Conservation (phyloP, 768 basidiomycete species). For the Coprinopsis cinerea region DNA sequence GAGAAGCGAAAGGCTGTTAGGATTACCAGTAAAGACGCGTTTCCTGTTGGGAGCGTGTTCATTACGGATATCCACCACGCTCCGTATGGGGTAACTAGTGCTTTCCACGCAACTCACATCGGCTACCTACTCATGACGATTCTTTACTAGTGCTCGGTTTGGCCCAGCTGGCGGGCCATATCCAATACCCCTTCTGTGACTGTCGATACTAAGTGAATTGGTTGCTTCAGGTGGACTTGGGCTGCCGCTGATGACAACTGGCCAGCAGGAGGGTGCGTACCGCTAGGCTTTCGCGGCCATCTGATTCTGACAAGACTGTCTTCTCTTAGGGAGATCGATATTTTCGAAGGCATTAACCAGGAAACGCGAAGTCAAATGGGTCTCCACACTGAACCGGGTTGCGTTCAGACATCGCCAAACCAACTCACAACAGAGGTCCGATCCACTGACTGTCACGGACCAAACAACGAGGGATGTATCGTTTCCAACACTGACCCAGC, state of each 20-base stretch:
- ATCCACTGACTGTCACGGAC: constrained; percentile 52
- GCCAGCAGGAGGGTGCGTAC: constrained; percentile 54
- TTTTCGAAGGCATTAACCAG: constrained; percentile 76
- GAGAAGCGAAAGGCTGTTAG: constrained; percentile 62
- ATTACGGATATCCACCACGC: constrained; percentile 58
- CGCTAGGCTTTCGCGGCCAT: not conserved
- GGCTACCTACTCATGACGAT: not conserved
- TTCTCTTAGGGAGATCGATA: constrained; percentile 57
- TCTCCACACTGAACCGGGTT: constrained; percentile 63
- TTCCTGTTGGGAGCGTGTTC: constrained; percentile 52
- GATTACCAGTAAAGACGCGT: constrained; percentile 48
- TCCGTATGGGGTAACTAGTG: constrained; percentile 48
- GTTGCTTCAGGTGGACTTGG: constrained; percentile 31
- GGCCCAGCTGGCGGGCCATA: constrained; percentile 47
- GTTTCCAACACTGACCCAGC: constrained; percentile 45
- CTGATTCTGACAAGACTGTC: not conserved
- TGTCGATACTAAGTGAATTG: not conserved
- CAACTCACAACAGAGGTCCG: constrained; percentile 48
- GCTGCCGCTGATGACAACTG: constrained; percentile 39
- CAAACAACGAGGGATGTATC: constrained; percentile 57
- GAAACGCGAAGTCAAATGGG: constrained; percentile 60
- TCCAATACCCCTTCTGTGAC: not conserved
- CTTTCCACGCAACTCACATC: not conserved
- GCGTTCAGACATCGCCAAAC: constrained; percentile 42
- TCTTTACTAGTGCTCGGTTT: constrained; percentile 53